phyloP scores from a whole-genome alignment of 1,139 yeast species.

The Zygoascus hellenicus region DNA sequence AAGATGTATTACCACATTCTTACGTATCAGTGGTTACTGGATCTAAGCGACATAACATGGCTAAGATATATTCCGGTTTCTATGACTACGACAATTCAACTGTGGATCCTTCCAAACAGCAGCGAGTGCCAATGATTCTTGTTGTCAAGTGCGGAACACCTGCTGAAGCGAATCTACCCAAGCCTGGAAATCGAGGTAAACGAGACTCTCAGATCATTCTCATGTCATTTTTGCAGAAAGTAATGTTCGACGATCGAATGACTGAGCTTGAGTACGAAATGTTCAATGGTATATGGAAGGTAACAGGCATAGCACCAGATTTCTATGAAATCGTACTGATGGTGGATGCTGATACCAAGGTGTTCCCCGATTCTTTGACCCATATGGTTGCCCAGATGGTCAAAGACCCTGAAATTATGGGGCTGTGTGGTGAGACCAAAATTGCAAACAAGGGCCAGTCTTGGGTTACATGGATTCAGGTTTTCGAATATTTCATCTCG shows the following conservation, averaged over 20 bases:
- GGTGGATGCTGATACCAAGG: conserved; percentile 97
- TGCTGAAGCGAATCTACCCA: conserved; percentile 66
- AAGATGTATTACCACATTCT: conserved; percentile 70
- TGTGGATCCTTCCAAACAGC: conserved; percentile 75
- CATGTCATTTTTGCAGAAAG: conserved; percentile 87
- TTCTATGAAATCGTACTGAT: conserved; percentile 79
- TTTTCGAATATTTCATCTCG: conserved; percentile 90
- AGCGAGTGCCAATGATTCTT: conserved; percentile 76
- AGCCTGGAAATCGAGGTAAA: conserved; percentile 97
- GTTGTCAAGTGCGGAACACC: conserved; percentile 93
- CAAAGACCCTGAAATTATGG: conserved; percentile 86
- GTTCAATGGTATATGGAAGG: conserved; percentile 70
- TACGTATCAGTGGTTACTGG: conserved; percentile 96
- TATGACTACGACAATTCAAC: conserved; percentile 74
- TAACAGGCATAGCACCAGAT: conserved; percentile 85
- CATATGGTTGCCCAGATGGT: conserved; percentile 95
- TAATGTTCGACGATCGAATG: conserved; percentile 96
- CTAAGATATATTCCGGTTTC: conserved; percentile 84
- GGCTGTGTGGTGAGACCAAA: conserved; percentile 95
- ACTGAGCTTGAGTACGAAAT: conserved; percentile 85
- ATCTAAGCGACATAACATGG: conserved; percentile 90
- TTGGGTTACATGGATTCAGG: conserved; percentile 96
- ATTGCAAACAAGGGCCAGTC: conserved; percentile 79
- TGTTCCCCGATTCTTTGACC: conserved; percentile 82
- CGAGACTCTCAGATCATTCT: conserved; percentile 93